Percentiles rank a stretch among this genome's conserved stretches.
Evolutionary conservation across 2,329 filamentous ascomycete species (phyloP).

Genomic region (Microsporum ferrugineum): DNA sequence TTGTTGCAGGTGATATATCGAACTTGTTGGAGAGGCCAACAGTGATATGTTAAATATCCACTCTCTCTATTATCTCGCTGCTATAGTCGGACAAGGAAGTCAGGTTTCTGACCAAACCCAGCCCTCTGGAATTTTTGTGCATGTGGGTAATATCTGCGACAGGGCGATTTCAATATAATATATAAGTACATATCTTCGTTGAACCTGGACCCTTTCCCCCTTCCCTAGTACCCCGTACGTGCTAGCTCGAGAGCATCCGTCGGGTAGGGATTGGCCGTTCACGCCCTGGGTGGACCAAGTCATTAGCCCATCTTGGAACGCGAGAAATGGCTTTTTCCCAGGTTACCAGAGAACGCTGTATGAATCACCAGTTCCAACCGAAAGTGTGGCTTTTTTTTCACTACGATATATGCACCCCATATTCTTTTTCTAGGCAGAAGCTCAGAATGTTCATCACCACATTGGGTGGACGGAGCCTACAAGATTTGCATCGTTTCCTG

Average conservation of each 20-base stretch:
- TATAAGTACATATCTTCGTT: neutral
- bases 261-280: neutral
- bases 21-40: neutral
- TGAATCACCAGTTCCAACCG: neutral
- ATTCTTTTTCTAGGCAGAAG: neutral
- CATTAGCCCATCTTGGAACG: neutral
- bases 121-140: neutral
- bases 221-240: neutral
- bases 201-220: neutral
- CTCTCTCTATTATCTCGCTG: neutral
- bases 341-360: neutral
- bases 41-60: neutral
- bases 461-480: neutral
- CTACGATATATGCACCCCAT: neutral
- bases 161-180: neutral
- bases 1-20: neutral
- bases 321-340: neutral
- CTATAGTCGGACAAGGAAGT: neutral
- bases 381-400: neutral
- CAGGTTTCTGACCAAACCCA: neutral
- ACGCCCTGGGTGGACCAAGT: neutral
- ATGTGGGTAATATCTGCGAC: neutral
- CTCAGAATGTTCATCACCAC: neutral
- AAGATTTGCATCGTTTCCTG: neutral
- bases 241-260: neutral